These are phyloP conservation scores for Rhodotorula sp. DNA, from an alignment of 1,284 basidiomycete species.

Conservation along the genomic window DNA sequence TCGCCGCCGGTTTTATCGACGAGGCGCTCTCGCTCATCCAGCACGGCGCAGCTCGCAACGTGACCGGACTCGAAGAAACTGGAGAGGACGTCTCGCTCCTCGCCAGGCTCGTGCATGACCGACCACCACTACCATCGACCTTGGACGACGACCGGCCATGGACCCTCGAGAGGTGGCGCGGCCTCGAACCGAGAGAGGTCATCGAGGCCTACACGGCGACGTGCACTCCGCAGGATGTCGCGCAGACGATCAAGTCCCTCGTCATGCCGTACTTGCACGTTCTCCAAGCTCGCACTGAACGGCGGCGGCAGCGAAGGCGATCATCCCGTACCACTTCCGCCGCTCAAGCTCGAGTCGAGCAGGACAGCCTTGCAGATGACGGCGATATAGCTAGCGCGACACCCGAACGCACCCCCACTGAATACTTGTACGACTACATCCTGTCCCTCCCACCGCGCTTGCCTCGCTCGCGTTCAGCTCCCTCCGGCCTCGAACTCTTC, in stretches of 20 bases:
- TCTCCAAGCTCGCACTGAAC: constrained; percentile 75
- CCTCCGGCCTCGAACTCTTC: constrained; percentile 59
- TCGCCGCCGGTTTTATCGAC: constrained; percentile 73
- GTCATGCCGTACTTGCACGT: constrained; percentile 89
- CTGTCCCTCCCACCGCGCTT: constrained; percentile 51
- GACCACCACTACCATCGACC: constrained; percentile 54
- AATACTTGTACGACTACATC: constrained; percentile 72
- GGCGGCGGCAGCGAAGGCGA: constrained; percentile 58
- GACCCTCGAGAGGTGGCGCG: constrained; percentile 69
- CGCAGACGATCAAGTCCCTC: constrained; percentile 67
- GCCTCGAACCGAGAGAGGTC: constrained; percentile 63
- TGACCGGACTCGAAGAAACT: constrained; percentile 73
- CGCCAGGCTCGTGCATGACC: constrained; percentile 79
- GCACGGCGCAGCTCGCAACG: constrained; percentile 74
- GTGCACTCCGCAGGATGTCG: constrained; percentile 65
- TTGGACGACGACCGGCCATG: constrained; percentile 51
- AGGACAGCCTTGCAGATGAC: no score
- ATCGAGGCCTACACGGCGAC: constrained; percentile 70
- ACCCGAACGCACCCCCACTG: constrained; percentile 48
- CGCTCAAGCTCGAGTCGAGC: no score
- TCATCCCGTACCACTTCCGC: constrained; percentile 57
- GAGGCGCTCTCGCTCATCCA: constrained; percentile 74
- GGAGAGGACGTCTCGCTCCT: constrained; percentile 87
- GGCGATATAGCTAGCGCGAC: no score
- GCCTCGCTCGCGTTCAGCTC: not conserved